Evolutionary conservation across 768 basidiomycete genomes (phyloP), one percentile per base, ranked within the genome.

Genomic region (Russula lepida): DNA sequence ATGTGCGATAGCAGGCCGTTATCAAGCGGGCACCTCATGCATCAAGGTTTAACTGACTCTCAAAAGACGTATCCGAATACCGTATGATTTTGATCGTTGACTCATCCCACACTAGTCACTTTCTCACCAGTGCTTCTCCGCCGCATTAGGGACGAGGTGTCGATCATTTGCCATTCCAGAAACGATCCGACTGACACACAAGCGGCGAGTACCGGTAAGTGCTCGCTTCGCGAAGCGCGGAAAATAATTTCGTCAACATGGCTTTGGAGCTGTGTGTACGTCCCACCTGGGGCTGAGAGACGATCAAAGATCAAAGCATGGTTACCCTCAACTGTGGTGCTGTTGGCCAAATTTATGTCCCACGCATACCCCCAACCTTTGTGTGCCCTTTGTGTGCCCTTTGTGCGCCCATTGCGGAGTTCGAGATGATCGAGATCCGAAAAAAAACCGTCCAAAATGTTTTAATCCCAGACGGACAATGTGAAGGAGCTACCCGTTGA

Each of bases 231-330:
- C 58, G 58, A 59, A 46, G 51, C 23, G 0, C 2, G 4, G 21
- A 35, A 35, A 19, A 32, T 30, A 12, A 33, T 35, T 44, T 43
- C 17, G 9, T 17, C 49, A 12, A 27, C 12, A 21, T 11, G 19
- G 41, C 15, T 2, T 39, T 56, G 49, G 55, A 61, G 60, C 17
- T 21, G 37, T 6, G 13, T 50, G 39, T 56, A 61, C 54, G 58
- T 58, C 48, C 48, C 27, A 9, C 46, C 54, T 21, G 54, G 30
- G 46, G 15, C 44, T 44, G 27, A 28, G 28, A 51, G 48, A 46
- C 21, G 57, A 58, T 58, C 39, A 51, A 23, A 23, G 57, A 58
- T 58, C 39, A 51, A 23, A 23, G 21, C 19, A 13, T 21, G 43
- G n/a, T 32, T 44, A 23, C 21, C 23, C 39, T 61, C 48, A 27